Evolutionary conservation across 805 yeast genomes (phyloP), one percentile per base, ranked within the genome.

Genomic region (Ogataea methanolica): DNA sequence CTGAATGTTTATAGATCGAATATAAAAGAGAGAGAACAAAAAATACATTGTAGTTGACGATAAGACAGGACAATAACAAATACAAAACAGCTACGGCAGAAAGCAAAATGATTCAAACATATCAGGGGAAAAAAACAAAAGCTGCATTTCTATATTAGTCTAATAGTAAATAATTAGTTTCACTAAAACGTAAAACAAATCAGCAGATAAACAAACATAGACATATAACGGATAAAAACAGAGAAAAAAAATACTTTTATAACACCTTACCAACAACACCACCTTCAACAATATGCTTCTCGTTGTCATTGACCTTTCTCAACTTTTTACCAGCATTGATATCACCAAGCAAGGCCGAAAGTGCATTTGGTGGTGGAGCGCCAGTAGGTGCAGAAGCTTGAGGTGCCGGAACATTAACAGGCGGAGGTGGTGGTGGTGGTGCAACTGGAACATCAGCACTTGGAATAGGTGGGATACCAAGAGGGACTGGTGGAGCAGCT

Each of bases 251-350:
- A 17, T 6, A n/a, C 19, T 15, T 36, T 50, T 53, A 66, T 31
- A 76, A 52, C 9, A 80, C 85, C 57, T 65, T 72, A 15, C 86
- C 85, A 19, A 74, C 82, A 8, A 63, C 58, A 12, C 73, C 71
- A 14, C 76, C 73, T 40, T 71, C 74, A 14, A 74, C 67, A 41
- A 76, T 68, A 39, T 71, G 72, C 55, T 76, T 73, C 46, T 77
- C 72, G 33, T 66, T 62, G 5, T 75, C 76, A 45, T 70, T 69
- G 3, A 82, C 86, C 55, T 70, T 79, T 50, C 68, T 74, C 59
- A 82, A 71, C 2, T 71, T 43, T 36, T 64, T 71, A 3, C 88
- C 88, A 0, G 74, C 67, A 11, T 69, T 68, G 44, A 82, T 82
- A 59, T 82, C 82, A 4, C 83, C 82, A 45, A 83, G 67, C 23